phyloP scores from a whole-genome alignment of 1,284 basidiomycete species.

The Afroboletus lepidellus region DNA sequence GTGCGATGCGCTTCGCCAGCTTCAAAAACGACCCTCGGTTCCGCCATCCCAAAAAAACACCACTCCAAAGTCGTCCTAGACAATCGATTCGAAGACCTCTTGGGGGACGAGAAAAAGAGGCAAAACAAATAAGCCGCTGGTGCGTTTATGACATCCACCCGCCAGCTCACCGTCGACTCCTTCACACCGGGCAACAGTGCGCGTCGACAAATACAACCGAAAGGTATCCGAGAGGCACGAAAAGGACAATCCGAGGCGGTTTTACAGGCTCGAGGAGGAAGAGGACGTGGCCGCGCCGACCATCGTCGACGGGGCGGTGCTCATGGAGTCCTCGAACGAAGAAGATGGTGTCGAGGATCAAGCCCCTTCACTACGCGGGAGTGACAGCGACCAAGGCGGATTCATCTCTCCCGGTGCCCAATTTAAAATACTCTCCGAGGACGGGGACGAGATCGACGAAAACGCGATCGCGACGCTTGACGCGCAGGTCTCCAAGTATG shows the following conservation, averaged over 20 bases:
- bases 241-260: slow-evolving; percentile 33
- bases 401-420: slow-evolving; percentile 52
- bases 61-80: slow-evolving; percentile 86
- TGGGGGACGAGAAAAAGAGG: slow-evolving; percentile 38
- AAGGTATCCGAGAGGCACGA: slow-evolving; percentile 40
- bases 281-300: slow-evolving; percentile 39
- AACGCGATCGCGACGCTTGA: slow-evolving; percentile 68
- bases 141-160: slow-evolving; percentile 23
- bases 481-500: slow-evolving; percentile 67
- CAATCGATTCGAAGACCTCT: slow-evolving; percentile 88
- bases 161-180: background rate
- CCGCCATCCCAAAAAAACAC: slow-evolving; percentile 77
- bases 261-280: slow-evolving; percentile 73
- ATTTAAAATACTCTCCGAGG: slow-evolving; percentile 16
- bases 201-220: slow-evolving; percentile 93
- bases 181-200: slow-evolving; percentile 38
- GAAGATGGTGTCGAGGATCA: slow-evolving; percentile 55
- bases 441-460: slow-evolving; percentile 55
- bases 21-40: slow-evolving; percentile 66
- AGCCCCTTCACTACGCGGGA: slow-evolving; percentile 32
- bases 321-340: slow-evolving; percentile 87
- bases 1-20: background rate
- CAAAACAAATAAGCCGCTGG: slow-evolving; percentile 37
- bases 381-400: slow-evolving; percentile 49
- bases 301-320: slow-evolving; percentile 76